phyloP scores from a whole-genome alignment of 2,329 filamentous ascomycete genomes.

The Magnaporthiopsis incrustans region DNA sequence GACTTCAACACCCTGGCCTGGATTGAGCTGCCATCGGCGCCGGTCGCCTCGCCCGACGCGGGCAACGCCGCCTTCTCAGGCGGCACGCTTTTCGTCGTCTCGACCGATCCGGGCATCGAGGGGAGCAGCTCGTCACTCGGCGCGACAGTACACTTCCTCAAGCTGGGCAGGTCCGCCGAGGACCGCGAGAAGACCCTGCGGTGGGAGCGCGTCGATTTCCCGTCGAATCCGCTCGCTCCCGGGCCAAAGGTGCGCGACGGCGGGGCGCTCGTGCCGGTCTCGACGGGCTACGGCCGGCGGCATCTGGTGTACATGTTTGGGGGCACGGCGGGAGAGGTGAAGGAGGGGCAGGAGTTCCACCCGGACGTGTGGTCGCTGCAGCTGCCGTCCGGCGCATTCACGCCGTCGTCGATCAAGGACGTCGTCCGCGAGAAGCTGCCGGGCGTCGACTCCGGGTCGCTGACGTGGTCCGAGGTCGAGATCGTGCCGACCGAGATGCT shows the following conservation, averaged over 20 bases:
- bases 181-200: conserved; percentile 22
- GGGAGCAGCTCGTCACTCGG: conserved; percentile 14
- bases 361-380: conserved; percentile 46
- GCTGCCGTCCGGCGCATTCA: conserved; percentile 35
- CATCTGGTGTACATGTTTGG: conserved; percentile 45
- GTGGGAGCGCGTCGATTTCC: conserved; percentile 30
- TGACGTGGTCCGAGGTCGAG: conserved; percentile 41
- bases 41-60: conserved; percentile 25
- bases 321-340: conserved; percentile 13
- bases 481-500: conserved; percentile 34
- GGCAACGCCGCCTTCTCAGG: conserved; percentile 31
- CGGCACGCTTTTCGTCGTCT: conserved; percentile 31
- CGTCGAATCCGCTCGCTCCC: conserved; percentile 27
- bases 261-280: conserved; percentile 35
- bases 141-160: conserved; percentile 27
- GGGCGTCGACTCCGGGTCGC: conserved; percentile 34
- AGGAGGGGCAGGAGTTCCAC: conserved; percentile 11
- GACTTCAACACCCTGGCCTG: conserved; percentile 39
- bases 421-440: conserved; percentile 34
- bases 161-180: conserved; percentile 14
- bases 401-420: conserved; percentile 41
- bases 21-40: conserved; percentile 38
- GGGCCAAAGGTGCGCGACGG: conserved; percentile 34
- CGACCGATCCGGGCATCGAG: background rate
- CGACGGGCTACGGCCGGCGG: conserved; percentile 41